Evolutionary conservation across 1,139 yeast genomes (phyloP), one percentile per base, ranked within the genome.

Genomic region (Kluyveromyces sp.): DNA sequence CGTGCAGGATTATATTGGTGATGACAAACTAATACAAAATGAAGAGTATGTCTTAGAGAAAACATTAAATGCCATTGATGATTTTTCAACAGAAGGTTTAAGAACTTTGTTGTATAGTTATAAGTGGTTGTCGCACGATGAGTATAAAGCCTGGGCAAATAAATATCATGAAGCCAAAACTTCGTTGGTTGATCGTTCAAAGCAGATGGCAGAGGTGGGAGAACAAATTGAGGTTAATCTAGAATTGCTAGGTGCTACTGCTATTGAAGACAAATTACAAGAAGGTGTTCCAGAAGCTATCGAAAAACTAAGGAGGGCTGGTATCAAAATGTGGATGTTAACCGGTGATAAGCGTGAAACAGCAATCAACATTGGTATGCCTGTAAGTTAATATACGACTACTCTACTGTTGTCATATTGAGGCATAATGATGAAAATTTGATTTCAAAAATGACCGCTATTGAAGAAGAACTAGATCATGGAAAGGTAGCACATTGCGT

Each of bases 311-410:
- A 78, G 96, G 56, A 74, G 95, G 51, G 98, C 98, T 0, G 96
- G 96, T 4, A 89, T 92, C 48, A 87, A 83, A 60, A 69, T 94
- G 72, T 92, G 99, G 98, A 92, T 92, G 97, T 72, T 92, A 49
- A 92, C 99, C 0, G 99, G 99, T 45, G 99, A 92, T 62, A 92
- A 92, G 61, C 74, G 97, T 50, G 99, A 94, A 65, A 94, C 99
- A 0, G 98, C 99, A 1, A 89, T 92, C 50, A 92, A 89, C 60
- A 92, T 94, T 64, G 98, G 0, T 87, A 90, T 60, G 84, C 97
- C 3, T 94, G 98, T 65, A 81, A 90, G 34, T 71, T 94, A 50
- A 90, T 94, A 57, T 87, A 90, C 60, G 98, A 92, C 59, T 94
- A 85, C 61, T 88, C 97, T 0, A 85, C 95, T 0, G 86, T 90